These are phyloP conservation scores for Rhazya stricta DNA, from an alignment of 257 asterid species.

Conservation along the genomic window DNA sequence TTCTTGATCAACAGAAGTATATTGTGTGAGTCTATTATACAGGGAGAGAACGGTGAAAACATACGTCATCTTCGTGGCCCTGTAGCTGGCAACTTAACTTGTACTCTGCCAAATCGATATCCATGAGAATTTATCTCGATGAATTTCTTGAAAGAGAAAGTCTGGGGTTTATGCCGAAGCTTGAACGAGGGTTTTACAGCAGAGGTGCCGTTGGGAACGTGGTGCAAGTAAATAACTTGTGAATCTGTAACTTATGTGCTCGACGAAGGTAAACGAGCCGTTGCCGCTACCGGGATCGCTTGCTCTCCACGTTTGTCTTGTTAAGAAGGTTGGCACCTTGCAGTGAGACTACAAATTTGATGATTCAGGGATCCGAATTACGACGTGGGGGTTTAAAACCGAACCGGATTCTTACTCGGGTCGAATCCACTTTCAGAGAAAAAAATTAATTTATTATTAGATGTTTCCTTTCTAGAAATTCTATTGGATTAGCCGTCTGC, in stretches of 20 bases:
- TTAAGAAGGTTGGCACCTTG: too few relatives aligned
- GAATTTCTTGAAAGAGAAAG: background rate
- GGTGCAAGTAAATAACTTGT: background rate
- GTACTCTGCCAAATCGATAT: constrained; percentile 67
- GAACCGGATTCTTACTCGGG: background rate
- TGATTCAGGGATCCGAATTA: background rate
- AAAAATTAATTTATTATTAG: too few relatives aligned
- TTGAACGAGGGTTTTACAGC: background rate
- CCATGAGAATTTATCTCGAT: constrained; percentile 34
- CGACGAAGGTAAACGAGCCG: background rate
- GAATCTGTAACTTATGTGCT: background rate
- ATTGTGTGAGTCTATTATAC: background rate
- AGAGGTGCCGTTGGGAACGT: background rate
- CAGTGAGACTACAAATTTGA: background rate
- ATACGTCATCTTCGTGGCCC: constrained; percentile 97
- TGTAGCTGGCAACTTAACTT: constrained; percentile 70
- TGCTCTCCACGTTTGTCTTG: constrained; percentile 16
- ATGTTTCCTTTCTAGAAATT: too few relatives aligned
- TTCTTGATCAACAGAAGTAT: background rate
- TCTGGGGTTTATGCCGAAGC: background rate
- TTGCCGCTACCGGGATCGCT: constrained; percentile 8
- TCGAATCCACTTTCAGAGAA: too few relatives aligned
- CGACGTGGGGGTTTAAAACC: background rate
- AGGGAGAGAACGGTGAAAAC: constrained; percentile 10
- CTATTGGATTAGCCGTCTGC: background rate